Evolutionary conservation across 176 grass and related monocot species (phyloP).

Genomic region (Paspalum notatum): DNA sequence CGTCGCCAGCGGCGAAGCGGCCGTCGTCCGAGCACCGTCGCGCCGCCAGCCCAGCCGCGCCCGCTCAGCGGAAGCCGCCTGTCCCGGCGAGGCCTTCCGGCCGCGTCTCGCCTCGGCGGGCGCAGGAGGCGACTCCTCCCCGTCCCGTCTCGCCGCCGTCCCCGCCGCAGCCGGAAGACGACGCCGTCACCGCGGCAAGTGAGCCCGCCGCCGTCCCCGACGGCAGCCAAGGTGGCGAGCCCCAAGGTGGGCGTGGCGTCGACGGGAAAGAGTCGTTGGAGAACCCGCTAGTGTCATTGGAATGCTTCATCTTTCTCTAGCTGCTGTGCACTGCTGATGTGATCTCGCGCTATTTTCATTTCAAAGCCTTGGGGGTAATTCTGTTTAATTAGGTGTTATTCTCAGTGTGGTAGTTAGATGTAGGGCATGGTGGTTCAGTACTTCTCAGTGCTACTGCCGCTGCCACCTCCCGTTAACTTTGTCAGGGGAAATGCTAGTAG

Average conservation of each 20-base stretch:
- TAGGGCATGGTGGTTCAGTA: neutral
- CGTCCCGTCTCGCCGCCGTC: neutral
- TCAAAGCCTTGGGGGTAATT: constrained; percentile 23
- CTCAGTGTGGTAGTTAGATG: constrained; percentile 5
- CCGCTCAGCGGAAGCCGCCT: constrained; percentile 24
- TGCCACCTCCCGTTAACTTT: constrained; percentile 21
- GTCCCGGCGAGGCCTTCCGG: constrained; percentile 40
- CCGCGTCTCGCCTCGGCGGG: constrained; percentile 31
- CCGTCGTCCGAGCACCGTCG: constrained; percentile 31
- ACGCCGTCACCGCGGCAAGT: neutral
- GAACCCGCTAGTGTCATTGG: constrained; percentile 87
- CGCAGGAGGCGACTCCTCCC: constrained; percentile 13
- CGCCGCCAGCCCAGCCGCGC: constrained; percentile 20
- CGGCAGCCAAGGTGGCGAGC: neutral
- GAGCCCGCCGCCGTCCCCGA: constrained; percentile 9
- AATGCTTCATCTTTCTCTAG: constrained; percentile 95
- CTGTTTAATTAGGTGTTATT: constrained; percentile 3
- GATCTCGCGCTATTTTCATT: constrained; percentile 31
- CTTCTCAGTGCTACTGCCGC: neutral
- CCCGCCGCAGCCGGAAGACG: constrained; percentile 30
- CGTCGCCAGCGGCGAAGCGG: constrained; percentile 68
- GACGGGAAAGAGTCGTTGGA: constrained; percentile 80
- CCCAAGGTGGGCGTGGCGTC: neutral
- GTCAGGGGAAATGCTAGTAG: constrained; percentile 13
- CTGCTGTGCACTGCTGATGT: neutral